Base-by-base conservation (phyloP, 768 basidiomycete genomes). In the Termitomyces sp. region DNA sequence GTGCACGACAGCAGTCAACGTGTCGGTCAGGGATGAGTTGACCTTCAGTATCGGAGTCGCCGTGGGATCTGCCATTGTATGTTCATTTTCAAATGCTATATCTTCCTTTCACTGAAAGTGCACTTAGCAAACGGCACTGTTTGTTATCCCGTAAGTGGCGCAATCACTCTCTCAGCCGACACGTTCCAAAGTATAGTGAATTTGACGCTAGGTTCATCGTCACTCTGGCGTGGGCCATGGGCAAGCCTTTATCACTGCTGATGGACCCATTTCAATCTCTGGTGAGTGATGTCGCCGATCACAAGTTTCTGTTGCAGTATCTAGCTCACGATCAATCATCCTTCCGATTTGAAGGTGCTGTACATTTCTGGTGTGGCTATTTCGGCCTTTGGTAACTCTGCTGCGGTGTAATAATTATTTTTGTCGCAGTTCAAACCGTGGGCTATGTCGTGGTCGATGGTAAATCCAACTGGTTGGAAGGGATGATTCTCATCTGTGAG, bases 211-310 rank as follows among this genome's bases (percentile, higher is more conserved):
- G 81, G 53, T 86, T 91, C 63, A 87, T 90, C 61, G 82, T 91
- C 31, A 78, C 78, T 9, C 75, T 96, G 8, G 92, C 78, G 4
- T 97, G 93, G 94, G 82, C 82, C 23, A 73, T 95, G 48, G 86
- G 85, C 53, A 94, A 92, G 65, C 89, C 90, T 10, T 67, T 90
- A 53, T 86, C 85, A 16, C 75, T 95, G 54, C 77, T 95, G 35
- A 95, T 96, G 65, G 95, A 96, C 68, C 90, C 92, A 2, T 95
- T 89, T 67, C 90, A 95, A 74, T 88, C 89, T 1, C 75, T 95
- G 44, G 84, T 70, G 50, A 58, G 68, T 85, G 41, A 63, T 77
- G 49, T 68, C 65, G 23, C 10, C 27, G 19, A 19, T 38, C n/a
- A 19, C 5, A 11, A 14, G 6, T 21, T n/a, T 45, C n/a, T 9